Evolutionary conservation across 2,329 filamentous ascomycete species (phyloP).

Genomic region (Phaeomoniella chlamydospora): DNA sequence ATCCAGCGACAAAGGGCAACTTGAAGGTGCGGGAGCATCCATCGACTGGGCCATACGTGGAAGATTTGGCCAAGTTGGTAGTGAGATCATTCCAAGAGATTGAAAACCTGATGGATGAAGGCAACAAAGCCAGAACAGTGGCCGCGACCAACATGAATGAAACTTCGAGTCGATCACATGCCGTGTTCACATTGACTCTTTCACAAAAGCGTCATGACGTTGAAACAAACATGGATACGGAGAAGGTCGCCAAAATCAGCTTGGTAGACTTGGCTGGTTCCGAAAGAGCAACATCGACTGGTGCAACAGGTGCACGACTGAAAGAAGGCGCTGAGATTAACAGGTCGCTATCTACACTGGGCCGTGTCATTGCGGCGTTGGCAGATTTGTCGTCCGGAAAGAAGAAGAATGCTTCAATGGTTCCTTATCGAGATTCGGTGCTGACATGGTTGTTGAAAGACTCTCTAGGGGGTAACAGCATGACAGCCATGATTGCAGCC

Average conservation of each 20-base stretch:
- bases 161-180: conserved; percentile 94
- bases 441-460: conserved; percentile 96
- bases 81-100: conserved; percentile 92
- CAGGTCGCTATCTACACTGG: conserved; percentile 84
- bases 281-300: conserved; percentile 91
- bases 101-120: conserved; percentile 96
- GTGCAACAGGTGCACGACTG: conserved; percentile 82
- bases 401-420: conserved; percentile 60
- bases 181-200: conserved; percentile 90
- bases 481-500: conserved; percentile 99
- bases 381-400: conserved; percentile 80
- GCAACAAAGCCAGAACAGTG: conserved; percentile 95
- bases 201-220: conserved; percentile 85
- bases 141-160: conserved; percentile 99
- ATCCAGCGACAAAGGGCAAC: conserved; percentile 89
- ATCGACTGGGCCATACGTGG: conserved; percentile 92
- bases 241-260: conserved; percentile 96
- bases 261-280: conserved; percentile 95
- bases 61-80: conserved; percentile 89
- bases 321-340: conserved; percentile 99
- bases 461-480: conserved; percentile 91
- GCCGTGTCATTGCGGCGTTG: conserved; percentile 90
- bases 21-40: conserved; percentile 96
- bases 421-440: conserved; percentile 93
- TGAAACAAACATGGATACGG: conserved; percentile 92